Evolutionary conservation across 495 filamentous ascomycete species (phyloP).

Genomic region (Letharia lupina): DNA sequence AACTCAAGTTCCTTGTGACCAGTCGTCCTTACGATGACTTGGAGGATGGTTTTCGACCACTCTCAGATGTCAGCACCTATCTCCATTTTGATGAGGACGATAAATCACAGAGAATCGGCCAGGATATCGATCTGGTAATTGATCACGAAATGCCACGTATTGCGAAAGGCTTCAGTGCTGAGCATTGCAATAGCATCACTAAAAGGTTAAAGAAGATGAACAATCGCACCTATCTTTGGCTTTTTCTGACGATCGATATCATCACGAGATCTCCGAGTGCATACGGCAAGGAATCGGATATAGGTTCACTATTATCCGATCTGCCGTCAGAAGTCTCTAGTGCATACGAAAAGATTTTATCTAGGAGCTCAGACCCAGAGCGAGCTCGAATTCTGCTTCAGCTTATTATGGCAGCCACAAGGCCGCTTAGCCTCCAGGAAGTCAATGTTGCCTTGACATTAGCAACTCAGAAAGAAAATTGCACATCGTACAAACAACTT

Average conservation of each 20-base stretch:
- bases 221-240: conserved; percentile 43
- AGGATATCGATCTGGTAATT: conserved; percentile 36
- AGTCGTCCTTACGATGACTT: conserved; percentile 40
- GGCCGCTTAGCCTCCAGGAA: conserved; percentile 33
- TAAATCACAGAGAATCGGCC: conserved; percentile 27
- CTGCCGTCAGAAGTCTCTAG: conserved; percentile 30
- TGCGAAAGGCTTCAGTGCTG: conserved; percentile 15
- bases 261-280: conserved; percentile 25
- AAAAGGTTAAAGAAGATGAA: conserved; percentile 30
- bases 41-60: conserved; percentile 21
- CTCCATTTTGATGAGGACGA: conserved; percentile 31
- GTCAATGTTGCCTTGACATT: conserved; percentile 33
- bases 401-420: conserved; percentile 33
- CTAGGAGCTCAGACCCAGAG: conserved; percentile 19
- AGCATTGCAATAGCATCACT: conserved; percentile 18
- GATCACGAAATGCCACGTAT: conserved; percentile 27
- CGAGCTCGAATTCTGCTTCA: conserved; percentile 29
- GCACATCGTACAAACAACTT: conserved; percentile 24
- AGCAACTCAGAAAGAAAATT: conserved; percentile 23
- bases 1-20: conserved; percentile 37
- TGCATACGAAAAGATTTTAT: conserved; percentile 33
- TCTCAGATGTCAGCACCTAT: conserved; percentile 25
- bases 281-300: conserved; percentile 17
- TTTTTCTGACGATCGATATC: conserved; percentile 33
- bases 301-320: conserved; percentile 25